Percentiles rank a stretch among this genome's conserved stretches.
Evolutionary conservation across 805 yeast genomes (phyloP).

Genomic region (Zygoascus biomembranicola): DNA sequence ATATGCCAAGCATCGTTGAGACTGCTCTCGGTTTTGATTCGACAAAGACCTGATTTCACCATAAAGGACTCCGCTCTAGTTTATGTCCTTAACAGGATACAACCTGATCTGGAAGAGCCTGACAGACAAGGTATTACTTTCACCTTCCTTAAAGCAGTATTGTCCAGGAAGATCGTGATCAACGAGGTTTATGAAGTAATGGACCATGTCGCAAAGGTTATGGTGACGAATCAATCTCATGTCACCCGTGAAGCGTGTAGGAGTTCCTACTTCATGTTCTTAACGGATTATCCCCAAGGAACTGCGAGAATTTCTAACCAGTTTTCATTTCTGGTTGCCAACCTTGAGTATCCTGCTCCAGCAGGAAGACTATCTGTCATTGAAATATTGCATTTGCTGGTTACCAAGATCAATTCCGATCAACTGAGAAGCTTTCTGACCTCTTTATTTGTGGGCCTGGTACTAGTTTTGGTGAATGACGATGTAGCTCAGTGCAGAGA

Average conservation of each 20-base stretch:
- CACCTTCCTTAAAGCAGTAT: conserved; percentile 70
- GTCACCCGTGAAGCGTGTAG: conserved; percentile 81
- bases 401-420: conserved; percentile 55
- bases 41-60: conserved; percentile 57
- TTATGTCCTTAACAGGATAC: conserved; percentile 60
- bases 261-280: conserved; percentile 70
- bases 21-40: conserved; percentile 61
- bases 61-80: conserved; percentile 66
- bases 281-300: conserved; percentile 94
- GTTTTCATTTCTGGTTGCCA: conserved; percentile 69
- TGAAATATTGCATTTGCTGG: conserved; percentile 70
- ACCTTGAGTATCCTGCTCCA: conserved; percentile 75
- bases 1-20: conserved; percentile 73
- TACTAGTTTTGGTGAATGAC: conserved; percentile 71
- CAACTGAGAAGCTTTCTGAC: conserved; percentile 35
- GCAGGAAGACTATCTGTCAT: conserved; percentile 83
- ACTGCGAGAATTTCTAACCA: conserved; percentile 75
- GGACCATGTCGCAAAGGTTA: conserved; percentile 69
- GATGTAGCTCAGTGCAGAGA: conserved; percentile 73
- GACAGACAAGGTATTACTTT: conserved; percentile 82
- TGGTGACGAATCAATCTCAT: conserved; percentile 82
- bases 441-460: conserved; percentile 75
- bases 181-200: conserved; percentile 88
- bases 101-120: conserved; percentile 87
- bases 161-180: conserved; percentile 61